Evolutionary conservation across 78 protist genomes (phyloP).

Genomic region (Emiliania huxleyi): DNA sequence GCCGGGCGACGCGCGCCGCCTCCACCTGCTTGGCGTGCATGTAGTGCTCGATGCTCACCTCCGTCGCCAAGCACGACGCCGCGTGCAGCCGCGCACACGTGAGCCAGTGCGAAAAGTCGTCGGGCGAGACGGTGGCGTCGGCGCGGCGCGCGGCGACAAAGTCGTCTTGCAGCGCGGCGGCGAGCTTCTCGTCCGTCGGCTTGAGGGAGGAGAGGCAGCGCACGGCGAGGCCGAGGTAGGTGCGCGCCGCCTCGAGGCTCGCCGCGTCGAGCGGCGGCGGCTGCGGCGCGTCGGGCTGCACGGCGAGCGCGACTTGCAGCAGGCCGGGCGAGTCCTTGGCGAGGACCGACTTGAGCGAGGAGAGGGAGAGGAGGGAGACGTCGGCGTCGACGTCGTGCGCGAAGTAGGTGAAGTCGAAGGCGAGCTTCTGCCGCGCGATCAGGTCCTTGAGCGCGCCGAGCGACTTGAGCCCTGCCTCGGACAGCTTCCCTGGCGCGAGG

Average conservation of each 20-base stretch:
- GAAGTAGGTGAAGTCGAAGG: neutral
- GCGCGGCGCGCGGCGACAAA: neutral
- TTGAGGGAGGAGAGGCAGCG: too few species aligned
- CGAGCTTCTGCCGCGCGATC: neutral
- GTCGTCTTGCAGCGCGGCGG: neutral
- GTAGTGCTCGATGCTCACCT: neutral
- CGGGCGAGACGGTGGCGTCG: neutral
- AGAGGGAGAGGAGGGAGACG: neutral
- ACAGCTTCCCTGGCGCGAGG: neutral
- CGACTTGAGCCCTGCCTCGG: neutral
- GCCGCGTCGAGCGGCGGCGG: neutral
- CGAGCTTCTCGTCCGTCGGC: neutral
- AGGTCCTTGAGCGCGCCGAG: neutral
- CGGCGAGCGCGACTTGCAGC: neutral
- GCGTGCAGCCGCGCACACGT: neutral
- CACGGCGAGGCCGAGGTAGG: neutral
- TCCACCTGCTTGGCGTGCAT: neutral
- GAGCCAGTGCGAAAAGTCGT: neutral
- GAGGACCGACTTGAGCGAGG: neutral
- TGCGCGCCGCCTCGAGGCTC: neutral
- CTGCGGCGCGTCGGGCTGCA: neutral
- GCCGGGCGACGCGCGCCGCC: neutral
- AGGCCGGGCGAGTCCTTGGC: neutral
- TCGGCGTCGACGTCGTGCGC: neutral
- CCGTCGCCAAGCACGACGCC: neutral